phyloP scores from a whole-genome alignment of 352 stramenopile species.

The Blastocystis sp. region DNA sequence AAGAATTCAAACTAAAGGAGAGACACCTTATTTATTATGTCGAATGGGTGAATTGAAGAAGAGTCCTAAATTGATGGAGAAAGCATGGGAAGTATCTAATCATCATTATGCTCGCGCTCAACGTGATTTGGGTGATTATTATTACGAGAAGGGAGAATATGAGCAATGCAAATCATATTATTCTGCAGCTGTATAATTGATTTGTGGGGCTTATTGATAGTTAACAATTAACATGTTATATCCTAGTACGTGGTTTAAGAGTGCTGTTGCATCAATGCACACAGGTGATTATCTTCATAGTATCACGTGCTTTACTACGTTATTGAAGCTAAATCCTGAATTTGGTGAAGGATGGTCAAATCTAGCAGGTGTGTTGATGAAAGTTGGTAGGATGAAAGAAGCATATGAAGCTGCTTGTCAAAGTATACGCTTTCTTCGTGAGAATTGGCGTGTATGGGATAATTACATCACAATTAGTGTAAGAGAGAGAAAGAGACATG shows the following conservation, averaged over 20 bases:
- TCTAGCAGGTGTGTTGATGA: constrained; percentile 55
- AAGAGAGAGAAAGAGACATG: not conserved
- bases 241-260: constrained; percentile 61
- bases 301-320: constrained; percentile 58
- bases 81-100: constrained; percentile 54
- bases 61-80: constrained; percentile 49
- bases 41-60: constrained; percentile 62
- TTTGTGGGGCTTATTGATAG: not conserved
- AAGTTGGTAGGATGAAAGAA: constrained; percentile 46
- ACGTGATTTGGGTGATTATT: constrained; percentile 56
- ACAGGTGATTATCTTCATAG: constrained; percentile 22
- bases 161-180: constrained; percentile 46
- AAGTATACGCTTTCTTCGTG: constrained; percentile 53
- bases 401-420: constrained; percentile 61
- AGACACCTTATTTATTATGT: constrained; percentile 60
- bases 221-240: constrained; percentile 57
- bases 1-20: not conserved
- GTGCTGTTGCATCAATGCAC: constrained; percentile 51
- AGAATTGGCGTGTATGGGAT: constrained; percentile 64
- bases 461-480: constrained; percentile 64
- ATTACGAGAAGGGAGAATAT: constrained; percentile 57
- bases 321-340: constrained; percentile 51
- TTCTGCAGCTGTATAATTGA: not conserved
- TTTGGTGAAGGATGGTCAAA: constrained; percentile 62
- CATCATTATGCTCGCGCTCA: constrained; percentile 61